Conservation (phyloP, 163 green algal genomes). For the Scenedesmus sp. region DNA sequence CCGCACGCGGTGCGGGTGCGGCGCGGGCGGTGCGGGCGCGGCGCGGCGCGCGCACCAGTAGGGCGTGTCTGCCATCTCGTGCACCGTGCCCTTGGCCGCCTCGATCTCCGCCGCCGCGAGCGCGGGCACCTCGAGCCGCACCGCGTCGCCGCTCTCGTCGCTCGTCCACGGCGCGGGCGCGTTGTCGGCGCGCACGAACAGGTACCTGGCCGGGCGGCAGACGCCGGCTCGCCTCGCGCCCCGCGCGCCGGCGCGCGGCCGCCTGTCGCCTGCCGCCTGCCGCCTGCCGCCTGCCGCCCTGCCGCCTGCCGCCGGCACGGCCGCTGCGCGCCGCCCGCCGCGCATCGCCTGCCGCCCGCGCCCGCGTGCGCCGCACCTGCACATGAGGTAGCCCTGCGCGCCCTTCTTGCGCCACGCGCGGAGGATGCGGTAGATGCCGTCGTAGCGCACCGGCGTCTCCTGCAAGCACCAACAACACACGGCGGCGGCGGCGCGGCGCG, state of each 20-base stretch:
- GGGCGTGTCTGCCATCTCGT: conserved; percentile 65
- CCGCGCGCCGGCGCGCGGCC: too few relatives aligned
- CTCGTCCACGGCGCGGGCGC: conserved; percentile 88
- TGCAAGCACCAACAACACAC: too few relatives aligned
- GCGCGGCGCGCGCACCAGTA: conserved; percentile 68
- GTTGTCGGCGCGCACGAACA: conserved; percentile 97
- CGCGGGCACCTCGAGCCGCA: conserved; percentile 54
- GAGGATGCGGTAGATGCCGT: conserved; percentile 97
- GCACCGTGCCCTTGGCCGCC: conserved; percentile 65
- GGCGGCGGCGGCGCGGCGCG: too few relatives aligned
- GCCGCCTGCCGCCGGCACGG: too few relatives aligned
- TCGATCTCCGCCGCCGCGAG: conserved; percentile 80
- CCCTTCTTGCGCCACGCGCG: conserved; percentile 88
- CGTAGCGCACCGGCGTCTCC: conserved; percentile 90
- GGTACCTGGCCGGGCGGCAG: conserved; percentile 78
- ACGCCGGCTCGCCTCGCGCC: too few relatives aligned
- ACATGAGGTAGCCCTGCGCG: conserved; percentile 68
- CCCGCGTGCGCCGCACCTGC: conserved; percentile 51
- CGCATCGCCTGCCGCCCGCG: too few relatives aligned
- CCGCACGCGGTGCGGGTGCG: too few relatives aligned
- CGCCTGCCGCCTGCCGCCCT: too few relatives aligned
- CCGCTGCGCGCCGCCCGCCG: too few relatives aligned
- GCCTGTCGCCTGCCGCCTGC: too few relatives aligned
- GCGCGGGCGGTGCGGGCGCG: too few relatives aligned
- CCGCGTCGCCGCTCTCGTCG: conserved; percentile 55